Evolutionary conservation across 1,284 basidiomycete species (phyloP).

Genomic region (Phylloporus sp.): DNA sequence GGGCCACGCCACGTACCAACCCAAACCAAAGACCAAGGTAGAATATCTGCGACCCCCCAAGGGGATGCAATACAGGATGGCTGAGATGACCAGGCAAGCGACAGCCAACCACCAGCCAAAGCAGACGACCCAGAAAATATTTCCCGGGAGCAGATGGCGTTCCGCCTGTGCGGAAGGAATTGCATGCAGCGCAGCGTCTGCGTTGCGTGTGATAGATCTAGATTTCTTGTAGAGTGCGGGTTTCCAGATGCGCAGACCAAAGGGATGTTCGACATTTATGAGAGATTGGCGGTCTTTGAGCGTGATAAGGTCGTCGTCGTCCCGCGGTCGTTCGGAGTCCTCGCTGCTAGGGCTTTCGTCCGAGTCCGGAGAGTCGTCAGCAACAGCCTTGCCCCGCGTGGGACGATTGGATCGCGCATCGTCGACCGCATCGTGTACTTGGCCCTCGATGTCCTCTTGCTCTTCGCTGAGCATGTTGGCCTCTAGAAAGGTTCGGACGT

Average conservation of each 20-base stretch:
- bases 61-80: conserved; percentile 78
- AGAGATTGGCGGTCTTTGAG: conserved; percentile 96
- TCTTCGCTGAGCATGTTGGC: conserved; percentile 55
- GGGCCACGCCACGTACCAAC: conserved; percentile 97
- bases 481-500: conserved; percentile 53
- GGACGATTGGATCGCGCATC: conserved; percentile 38
- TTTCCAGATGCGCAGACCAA: conserved; percentile 99
- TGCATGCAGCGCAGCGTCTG: conserved; percentile 92
- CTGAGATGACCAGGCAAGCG: conserved; percentile 73
- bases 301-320: conserved; percentile 90
- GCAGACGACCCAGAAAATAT: conserved; percentile 87
- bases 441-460: conserved; percentile 44
- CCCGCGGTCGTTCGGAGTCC: conserved; percentile 46
- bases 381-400: conserved; percentile 38
- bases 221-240: conserved; percentile 99
- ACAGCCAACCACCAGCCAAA: conserved; percentile 94
- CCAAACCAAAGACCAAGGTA: conserved; percentile 88
- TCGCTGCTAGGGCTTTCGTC: conserved; percentile 44
- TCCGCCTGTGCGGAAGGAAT: conserved; percentile 92
- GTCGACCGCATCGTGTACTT: conserved; percentile 40
- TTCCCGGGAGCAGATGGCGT: conserved; percentile 89
- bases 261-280: conserved; percentile 99
- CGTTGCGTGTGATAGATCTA: conserved; percentile 94
- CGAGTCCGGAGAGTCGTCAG: conserved; percentile 42
- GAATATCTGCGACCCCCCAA: conserved; percentile 86